A percentile compares a stretch with the other conserved stretches of the same genome.
phyloP scores from a whole-genome alignment of 352 stramenopile genomes.

The Globisporangium recalcitrans region DNA sequence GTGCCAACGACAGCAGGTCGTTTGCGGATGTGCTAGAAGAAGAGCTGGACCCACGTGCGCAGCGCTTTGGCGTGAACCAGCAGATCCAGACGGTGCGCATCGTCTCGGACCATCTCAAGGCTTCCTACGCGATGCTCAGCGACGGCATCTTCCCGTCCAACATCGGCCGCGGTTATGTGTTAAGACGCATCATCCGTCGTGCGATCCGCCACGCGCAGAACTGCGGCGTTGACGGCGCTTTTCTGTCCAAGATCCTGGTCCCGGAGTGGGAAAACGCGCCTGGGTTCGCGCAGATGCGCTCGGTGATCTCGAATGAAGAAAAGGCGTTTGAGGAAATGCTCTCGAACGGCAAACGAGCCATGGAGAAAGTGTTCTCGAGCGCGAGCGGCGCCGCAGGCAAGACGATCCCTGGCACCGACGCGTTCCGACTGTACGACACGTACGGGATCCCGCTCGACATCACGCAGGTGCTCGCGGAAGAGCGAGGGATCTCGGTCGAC shows the following conservation, averaged over 20 bases:
- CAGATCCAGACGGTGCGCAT: conserved; percentile 82
- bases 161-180: conserved; percentile 94
- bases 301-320: conserved; percentile 69
- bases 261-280: conserved; percentile 32
- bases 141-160: conserved; percentile 95
- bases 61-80: conserved; percentile 39
- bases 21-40: conserved; percentile 38
- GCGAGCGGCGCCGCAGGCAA: conserved; percentile 12
- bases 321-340: conserved; percentile 73
- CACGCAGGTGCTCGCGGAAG: conserved; percentile 57
- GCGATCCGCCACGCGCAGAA: conserved; percentile 70
- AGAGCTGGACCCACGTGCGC: conserved; percentile 37
- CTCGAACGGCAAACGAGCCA: conserved; percentile 40
- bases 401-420: conserved; percentile 41
- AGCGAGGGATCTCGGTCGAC: conserved; percentile 57
- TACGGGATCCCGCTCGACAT: conserved; percentile 78
- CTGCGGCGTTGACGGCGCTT: conserved; percentile 41
- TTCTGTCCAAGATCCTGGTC: conserved; percentile 47
- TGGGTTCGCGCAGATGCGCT: conserved; percentile 55
- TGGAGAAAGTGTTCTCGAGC: conserved; percentile 54
- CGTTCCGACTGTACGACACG: conserved; percentile 73
- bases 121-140: conserved; percentile 90
- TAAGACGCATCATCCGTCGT: conserved; percentile 92
- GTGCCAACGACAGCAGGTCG: neutral
- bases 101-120: conserved; percentile 94